Evolutionary conservation across 768 basidiomycete species (phyloP), one percentile per base, ranked within the genome.

Genomic region (Lepiota venenata): DNA sequence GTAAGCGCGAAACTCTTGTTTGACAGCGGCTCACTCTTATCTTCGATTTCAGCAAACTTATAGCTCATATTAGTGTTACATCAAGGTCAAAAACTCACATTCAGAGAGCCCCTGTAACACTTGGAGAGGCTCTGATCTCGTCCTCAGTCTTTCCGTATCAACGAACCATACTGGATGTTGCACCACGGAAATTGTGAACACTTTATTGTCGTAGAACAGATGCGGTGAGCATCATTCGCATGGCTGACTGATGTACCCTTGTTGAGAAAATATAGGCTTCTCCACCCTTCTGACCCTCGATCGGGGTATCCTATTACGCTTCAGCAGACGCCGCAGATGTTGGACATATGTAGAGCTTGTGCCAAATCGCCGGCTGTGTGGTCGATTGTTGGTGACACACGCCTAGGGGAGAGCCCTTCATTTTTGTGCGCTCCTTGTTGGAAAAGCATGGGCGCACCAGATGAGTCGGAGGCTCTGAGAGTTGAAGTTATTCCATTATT

Each of bases 171-270:
- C 59, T 91, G 87, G 83, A 70, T 93, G 51, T 71, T 92, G 15
- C 91, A 93, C 62, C 78, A 79, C 50, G 91, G 91, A 32, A 86
- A 82, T 60, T 93, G 91, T 63, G 89, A 92, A 60, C 91, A 93
- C 62, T 88, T 85, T 64, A 59, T 91, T 18, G 78, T 87, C 18
- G 58, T 93, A 37, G 83, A 90, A 56, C 79, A 87, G 58, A 84
- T 93, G 56, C 78, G 92, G 91, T 39, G 51, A 27, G 22, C 29
- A 14, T 48, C 21, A 52, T 32, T 20, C 15, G 3, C 41, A 8
- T 29, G 15, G 29, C 9, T 47, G 32, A 29, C 8, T 47, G 32
- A 15, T 15, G 25, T 16, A 35, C 14, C 20, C 11, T 38, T 41
- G 45, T 56, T 52, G 57, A 50, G 38, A 49, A 49, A 27, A 59